Percentiles rank a stretch among this genome's conserved stretches.
phyloP scores from a whole-genome alignment of 352 stramenopile species.

The Phytophthora capsici region DNA sequence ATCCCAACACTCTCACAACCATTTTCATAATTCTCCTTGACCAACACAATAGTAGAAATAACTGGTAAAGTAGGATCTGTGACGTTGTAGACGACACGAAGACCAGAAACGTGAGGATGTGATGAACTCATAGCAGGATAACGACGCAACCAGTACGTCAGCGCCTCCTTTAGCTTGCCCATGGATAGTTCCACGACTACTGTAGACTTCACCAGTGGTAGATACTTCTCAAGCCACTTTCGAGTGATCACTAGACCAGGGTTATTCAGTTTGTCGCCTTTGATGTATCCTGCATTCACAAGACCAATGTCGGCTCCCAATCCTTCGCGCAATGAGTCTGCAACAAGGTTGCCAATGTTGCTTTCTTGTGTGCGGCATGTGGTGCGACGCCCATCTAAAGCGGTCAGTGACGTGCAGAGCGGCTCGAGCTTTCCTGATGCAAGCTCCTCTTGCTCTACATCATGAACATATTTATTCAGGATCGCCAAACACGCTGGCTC shows the following conservation, averaged over 20 bases:
- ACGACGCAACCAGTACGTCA: conserved; percentile 70
- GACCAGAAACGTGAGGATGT: conserved; percentile 77
- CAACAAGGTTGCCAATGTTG: conserved; percentile 80
- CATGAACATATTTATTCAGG: conserved; percentile 47
- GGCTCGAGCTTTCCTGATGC: conserved; percentile 50
- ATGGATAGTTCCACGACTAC: conserved; percentile 65
- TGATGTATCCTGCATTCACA: conserved; percentile 85
- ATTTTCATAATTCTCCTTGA: conserved; percentile 19
- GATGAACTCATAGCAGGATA: conserved; percentile 71
- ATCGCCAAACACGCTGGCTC: conserved; percentile 54
- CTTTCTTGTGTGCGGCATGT: conserved; percentile 70
- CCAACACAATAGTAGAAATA: conserved; percentile 48
- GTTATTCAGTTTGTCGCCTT: conserved; percentile 68
- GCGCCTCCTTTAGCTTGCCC: conserved; percentile 48
- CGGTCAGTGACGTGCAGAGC: conserved; percentile 35
- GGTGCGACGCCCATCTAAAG: conserved; percentile 71
- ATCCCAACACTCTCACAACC: neutral
- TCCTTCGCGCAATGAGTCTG: conserved; percentile 69
- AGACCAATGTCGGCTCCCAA: conserved; percentile 64
- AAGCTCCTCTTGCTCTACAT: conserved; percentile 60
- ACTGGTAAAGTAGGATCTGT: conserved; percentile 8
- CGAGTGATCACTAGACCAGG: conserved; percentile 59
- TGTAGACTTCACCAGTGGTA: conserved; percentile 66
- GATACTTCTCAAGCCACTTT: conserved; percentile 67
- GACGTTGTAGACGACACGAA: conserved; percentile 47